Base-by-base conservation (phyloP, 345 rosid genomes). In the Eucalyptus tenuipes region DNA sequence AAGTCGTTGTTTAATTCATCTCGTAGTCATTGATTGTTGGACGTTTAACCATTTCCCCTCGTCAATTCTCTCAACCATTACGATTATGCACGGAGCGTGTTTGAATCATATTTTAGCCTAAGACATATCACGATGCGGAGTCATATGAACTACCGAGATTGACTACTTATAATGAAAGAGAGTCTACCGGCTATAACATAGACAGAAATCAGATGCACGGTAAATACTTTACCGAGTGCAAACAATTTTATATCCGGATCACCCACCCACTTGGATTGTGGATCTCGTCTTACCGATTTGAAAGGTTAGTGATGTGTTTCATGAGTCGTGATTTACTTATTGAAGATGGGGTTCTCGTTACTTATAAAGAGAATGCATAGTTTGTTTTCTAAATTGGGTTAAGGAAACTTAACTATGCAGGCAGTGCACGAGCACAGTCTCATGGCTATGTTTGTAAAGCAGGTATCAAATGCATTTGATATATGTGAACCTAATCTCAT, bases 1-100 rank as follows among this genome's bases (percentile, higher is more conserved):
- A 94, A 95, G 99, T 87, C 64, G 85, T 86, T 24, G 61, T 17
- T 87, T 42, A 31, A 33, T 53, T 24, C 44, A 55, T 86, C 75
- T 24, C 66, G 66, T 3, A 25, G 15, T 59, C 66, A 12, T 59
- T 59, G 66, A 59, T 59, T 59, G 57, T 52, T 8, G 25, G 25
- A 52, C 57, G 1, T 18, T 52, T 52, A 52, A 52, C 57, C 66
- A 24, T 59, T 68, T 33, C 10, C 44, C 13, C 44, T 20, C 8
- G 15, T 59, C 66, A 0, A 25, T 33, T 3, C 40, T 33, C 7
- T 68, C 80, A 3, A 68, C 42, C 44, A 33, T 68, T 68, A 68
- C 4, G 33, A 37, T 9, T 68, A 68, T 33, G 44, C 24, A 8
- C 80, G 7, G 24, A 16, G 80, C 20, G 13, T 16, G 7, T 33